Evolutionary conservation across 2,329 filamentous ascomycete species (phyloP).

Genomic region (Truncatella angustata): DNA sequence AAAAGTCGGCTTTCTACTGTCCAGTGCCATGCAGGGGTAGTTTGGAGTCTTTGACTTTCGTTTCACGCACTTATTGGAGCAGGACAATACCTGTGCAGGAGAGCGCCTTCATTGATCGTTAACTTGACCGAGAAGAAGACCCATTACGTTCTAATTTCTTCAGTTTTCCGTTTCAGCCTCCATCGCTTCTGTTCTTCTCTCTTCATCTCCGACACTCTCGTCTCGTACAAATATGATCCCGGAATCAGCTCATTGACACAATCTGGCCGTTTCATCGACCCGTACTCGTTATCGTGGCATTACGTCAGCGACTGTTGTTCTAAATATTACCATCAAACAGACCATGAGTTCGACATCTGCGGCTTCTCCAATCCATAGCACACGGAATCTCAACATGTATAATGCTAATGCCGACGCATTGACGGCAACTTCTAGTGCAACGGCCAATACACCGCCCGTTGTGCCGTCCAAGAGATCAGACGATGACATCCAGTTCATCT

Average conservation of each 20-base stretch:
- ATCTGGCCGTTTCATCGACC: not conserved
- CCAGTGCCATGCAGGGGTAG: slow-evolving; percentile 6
- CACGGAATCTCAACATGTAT: not conserved
- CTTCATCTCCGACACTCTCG: not conserved
- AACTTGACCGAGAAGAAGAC: not conserved
- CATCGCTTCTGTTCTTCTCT: not conserved
- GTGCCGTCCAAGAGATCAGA: slow-evolving; percentile 31
- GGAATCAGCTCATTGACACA: not conserved
- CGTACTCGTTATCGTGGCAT: not conserved
- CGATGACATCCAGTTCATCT: slow-evolving; percentile 44
- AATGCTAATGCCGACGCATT: not conserved
- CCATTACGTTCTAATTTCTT: not conserved
- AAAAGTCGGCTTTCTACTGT: not conserved
- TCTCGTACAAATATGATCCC: slow-evolving; percentile 1
- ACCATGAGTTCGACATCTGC: not conserved
- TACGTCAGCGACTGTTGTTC: not conserved
- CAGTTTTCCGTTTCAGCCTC: not conserved
- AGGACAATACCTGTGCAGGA: slow-evolving; percentile 1
- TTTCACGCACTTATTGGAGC: slow-evolving; percentile 6
- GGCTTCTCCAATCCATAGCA: not conserved
- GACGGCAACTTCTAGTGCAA: not conserved
- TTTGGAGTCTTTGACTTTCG: slow-evolving; percentile 9
- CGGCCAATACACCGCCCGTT: not conserved
- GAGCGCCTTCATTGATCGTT: slow-evolving; percentile 8
- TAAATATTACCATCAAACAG: no score